Percentiles rank a stretch among this genome's conserved stretches.
These are phyloP conservation scores for Curvularia hawaiiensis DNA, from an alignment of 2,329 filamentous ascomycete genomes.

Conservation along the genomic window DNA sequence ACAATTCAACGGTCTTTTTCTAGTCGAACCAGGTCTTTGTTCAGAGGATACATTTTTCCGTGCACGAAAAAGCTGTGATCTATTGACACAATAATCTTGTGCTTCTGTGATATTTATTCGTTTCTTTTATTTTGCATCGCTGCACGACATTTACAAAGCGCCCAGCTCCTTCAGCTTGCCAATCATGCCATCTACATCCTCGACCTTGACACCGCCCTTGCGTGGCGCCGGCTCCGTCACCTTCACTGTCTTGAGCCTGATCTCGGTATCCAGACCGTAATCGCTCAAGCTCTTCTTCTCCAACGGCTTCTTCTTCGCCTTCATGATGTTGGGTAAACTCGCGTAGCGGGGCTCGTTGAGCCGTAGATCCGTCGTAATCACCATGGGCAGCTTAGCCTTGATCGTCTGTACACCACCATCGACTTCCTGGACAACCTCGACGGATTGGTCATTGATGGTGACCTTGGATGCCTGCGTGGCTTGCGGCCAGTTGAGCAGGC, in stretches of 20 bases:
- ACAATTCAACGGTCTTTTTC: neutral
- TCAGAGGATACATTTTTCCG: neutral
- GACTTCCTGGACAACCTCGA: conserved; percentile 87
- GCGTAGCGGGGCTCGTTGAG: conserved; percentile 96
- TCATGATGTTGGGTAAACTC: conserved; percentile 98
- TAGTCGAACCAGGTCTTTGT: neutral
- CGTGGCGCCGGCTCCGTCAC: conserved; percentile 85
- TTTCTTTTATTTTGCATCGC: neutral
- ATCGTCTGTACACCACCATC: conserved; percentile 95
- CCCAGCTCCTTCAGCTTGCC: conserved; percentile 94
- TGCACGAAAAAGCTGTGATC: neutral
- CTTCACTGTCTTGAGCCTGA: conserved; percentile 86
- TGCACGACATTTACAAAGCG: conserved; percentile 67
- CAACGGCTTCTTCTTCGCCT: conserved; percentile 99
- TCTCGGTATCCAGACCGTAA: conserved; percentile 71
- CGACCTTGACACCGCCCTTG: conserved; percentile 95
- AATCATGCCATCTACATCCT: conserved; percentile 95
- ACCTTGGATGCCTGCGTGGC: conserved; percentile 92
- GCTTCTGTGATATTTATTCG: neutral
- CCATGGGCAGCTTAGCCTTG: conserved; percentile 81
- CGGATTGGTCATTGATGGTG: conserved; percentile 70
- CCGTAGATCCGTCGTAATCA: conserved; percentile 93
- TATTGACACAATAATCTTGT: neutral
- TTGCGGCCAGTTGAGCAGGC: conserved; percentile 88
- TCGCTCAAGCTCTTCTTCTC: conserved; percentile 90